A percentile compares a stretch with the other conserved stretches of the same genome.
Conservation (phyloP, 768 basidiomycete genomes). For the Vararia minispora region DNA sequence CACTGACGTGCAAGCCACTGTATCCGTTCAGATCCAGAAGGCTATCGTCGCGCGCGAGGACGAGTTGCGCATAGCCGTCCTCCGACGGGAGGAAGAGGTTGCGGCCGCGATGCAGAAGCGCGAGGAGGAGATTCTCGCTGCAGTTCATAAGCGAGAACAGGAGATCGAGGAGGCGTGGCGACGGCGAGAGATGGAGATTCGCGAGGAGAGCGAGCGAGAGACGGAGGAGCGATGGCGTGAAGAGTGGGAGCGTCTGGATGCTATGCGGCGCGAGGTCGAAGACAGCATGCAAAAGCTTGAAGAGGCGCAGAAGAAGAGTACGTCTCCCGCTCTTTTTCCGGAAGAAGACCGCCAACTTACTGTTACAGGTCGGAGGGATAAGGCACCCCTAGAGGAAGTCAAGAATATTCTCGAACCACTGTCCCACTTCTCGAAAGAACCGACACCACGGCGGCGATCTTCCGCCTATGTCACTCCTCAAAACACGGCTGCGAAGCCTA, state of each 20-base stretch:
- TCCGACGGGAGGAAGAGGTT: conserved; percentile 62
- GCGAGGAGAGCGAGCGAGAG: conserved; percentile 36
- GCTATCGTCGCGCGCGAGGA: conserved; percentile 56
- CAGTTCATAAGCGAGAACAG: conserved; percentile 50
- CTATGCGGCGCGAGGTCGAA: conserved; percentile 38
- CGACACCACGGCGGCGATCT: conserved; percentile 14
- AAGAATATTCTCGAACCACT: conserved; percentile 55
- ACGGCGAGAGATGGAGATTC: conserved; percentile 37
- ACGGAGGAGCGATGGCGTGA: conserved; percentile 23
- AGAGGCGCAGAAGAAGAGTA: conserved; percentile 23
- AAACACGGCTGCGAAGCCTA: conserved; percentile 18
- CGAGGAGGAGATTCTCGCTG: conserved; percentile 64
- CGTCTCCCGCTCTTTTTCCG: conserved; percentile 14
- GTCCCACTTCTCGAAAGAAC: conserved; percentile 22
- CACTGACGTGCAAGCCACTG: conserved; percentile 12
- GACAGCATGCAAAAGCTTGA: conserved; percentile 32
- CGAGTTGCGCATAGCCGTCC: conserved; percentile 53
- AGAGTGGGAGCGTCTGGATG: conserved; percentile 40
- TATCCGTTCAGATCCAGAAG: conserved; percentile 30
- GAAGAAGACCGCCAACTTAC: not conserved
- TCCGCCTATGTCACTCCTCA: conserved; percentile 44
- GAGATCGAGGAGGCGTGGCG: conserved; percentile 55
- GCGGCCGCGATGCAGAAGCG: conserved; percentile 49
- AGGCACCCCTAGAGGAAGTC: conserved; percentile 63
- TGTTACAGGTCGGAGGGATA: conserved; percentile 33